Evolutionary conservation across 2,329 filamentous ascomycete genomes (phyloP), one percentile per base, ranked within the genome.

Genomic region (Neoarthrinium moseri): DNA sequence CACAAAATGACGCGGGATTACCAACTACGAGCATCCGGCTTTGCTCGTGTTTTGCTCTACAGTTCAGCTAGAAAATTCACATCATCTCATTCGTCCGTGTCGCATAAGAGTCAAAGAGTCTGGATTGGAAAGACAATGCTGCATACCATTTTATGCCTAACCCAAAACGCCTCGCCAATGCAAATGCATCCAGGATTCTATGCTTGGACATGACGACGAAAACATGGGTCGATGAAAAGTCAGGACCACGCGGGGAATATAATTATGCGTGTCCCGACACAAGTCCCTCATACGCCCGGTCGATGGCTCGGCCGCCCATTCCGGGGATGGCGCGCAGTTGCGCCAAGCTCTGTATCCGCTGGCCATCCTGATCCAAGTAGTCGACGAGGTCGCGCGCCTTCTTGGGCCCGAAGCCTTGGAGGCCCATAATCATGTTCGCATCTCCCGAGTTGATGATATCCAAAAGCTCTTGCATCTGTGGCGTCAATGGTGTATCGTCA

Each of bases 381-480:
- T 80, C 75, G 5, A 84, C 73, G 26, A 84, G 61, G 51, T 83
- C 80, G 33, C 72, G 68, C 0, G 87, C 87, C 62, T 84, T 87
- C 69, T 89, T 90, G 2, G 81, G 74, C 0, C 87, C 87, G 10
- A 91, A 83, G 2, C 87, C 87, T 30, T 82, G 81, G 2, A 91
- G 72, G 3, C 79, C 69, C 56, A 78, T 79, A 64, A 91, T 90
- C 59, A 79, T 73, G 12, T 69, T 69, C 15, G 86, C 66, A 50
- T 91, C 83, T 39, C 84, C 77, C 17, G 84, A 88, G 69, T 91
- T 91, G 66, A 91, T 80, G 56, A 90, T 85, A 37, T 79, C 72
- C 3, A 91, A 73, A 3, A 91, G 68, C 48, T 79, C 77, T 51
- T 74, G 74, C 6, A 84, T 84, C 4, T 81, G 74, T 2, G 83